Percentiles rank a stretch among this genome's conserved stretches.
Conservation (phyloP, 2,329 filamentous ascomycete species). For the Thermochaetoides dissita region DNA sequence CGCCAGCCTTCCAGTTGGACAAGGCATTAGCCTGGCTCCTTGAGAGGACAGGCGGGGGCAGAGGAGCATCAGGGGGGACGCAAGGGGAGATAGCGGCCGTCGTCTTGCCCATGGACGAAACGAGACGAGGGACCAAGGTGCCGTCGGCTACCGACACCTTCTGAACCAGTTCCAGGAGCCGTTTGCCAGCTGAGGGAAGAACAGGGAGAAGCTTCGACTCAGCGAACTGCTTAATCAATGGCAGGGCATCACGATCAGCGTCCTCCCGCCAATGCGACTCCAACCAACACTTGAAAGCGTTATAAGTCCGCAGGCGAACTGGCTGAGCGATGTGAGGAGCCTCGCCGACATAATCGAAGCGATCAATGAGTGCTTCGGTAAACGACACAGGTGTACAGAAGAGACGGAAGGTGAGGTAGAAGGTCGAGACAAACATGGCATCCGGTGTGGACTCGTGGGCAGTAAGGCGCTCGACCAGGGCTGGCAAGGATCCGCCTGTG, state of each 20-base stretch:
- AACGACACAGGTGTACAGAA: slow-evolving; percentile 74
- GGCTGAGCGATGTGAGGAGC: slow-evolving; percentile 61
- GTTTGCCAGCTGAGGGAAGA: slow-evolving; percentile 63
- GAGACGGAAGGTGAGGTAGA: slow-evolving; percentile 89
- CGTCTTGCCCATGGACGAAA: slow-evolving; percentile 80
- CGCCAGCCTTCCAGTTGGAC: slow-evolving; percentile 59
- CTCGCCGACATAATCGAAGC: slow-evolving; percentile 83
- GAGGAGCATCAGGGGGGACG: slow-evolving; percentile 53
- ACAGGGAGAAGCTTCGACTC: slow-evolving; percentile 52
- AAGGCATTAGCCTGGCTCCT: slow-evolving; percentile 65
- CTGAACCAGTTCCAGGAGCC: slow-evolving; percentile 65
- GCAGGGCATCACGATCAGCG: slow-evolving; percentile 62
- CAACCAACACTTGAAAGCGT: slow-evolving; percentile 93
- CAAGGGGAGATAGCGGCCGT: slow-evolving; percentile 61
- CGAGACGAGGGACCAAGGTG: slow-evolving; percentile 65
- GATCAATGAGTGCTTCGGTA: slow-evolving; percentile 69
- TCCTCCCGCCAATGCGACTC: slow-evolving; percentile 89
- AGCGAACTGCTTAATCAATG: slow-evolving; percentile 67
- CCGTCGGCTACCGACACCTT: slow-evolving; percentile 61
- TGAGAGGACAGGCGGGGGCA: slow-evolving; percentile 55
- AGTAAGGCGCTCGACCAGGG: slow-evolving; percentile 86
- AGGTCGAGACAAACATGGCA: slow-evolving; percentile 79
- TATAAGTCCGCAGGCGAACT: slow-evolving; percentile 83
- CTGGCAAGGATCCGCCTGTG: slow-evolving; percentile 79
- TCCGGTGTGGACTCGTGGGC: slow-evolving; percentile 88